Base-by-base conservation (phyloP, 1,284 basidiomycete species). In the Leccinum fallax region DNA sequence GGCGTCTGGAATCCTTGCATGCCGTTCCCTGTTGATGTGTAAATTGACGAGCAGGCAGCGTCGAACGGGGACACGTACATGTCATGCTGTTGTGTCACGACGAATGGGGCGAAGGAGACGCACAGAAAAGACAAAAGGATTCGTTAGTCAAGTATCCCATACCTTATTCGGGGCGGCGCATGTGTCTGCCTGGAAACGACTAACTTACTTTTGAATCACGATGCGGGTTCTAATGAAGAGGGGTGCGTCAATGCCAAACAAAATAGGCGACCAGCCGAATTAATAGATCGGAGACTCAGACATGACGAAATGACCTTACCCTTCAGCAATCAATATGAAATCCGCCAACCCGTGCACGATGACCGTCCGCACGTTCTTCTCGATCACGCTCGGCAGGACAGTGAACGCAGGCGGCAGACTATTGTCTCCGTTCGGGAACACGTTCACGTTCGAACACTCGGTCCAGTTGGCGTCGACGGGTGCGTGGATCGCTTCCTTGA, bases 301-400 rank as follows among this genome's bases (percentile, higher is more conserved):
- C 10, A 19, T n/a, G 19, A 46, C 40, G n/a, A 59, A 28, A 21
- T 40, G n/a, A 71, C 83, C 26, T 64, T 64, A 89, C 86, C 89
- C 90, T 66, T 90, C 86, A 9, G 88, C 84, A 57, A 92, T 89
- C 51, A 90, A 75, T 63, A 88, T 81, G 66, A 84, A 91, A 72
- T 92, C 89, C 1, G 84, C 87, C 56, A 90, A 76, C 0, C 91
- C 91, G 63, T 93, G 90, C 5, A 85, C 80, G 61, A 93, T 85
- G 13, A 92, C 86, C 3, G 81, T 83, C 54, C 89, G 80, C 62
- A 85, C 79, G 72, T 81, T 92, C 78, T 88, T 90, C 76, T 92
- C 89, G 63, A 92, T 91, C 51, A 90, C 89, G 64, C 78, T 87
- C 3, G 90, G 87, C 11, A 92, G 78, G 4, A 90, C 88, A 11